Conservation (phyloP, 139 green algal species). For the Chlorella vulgaris region DNA sequence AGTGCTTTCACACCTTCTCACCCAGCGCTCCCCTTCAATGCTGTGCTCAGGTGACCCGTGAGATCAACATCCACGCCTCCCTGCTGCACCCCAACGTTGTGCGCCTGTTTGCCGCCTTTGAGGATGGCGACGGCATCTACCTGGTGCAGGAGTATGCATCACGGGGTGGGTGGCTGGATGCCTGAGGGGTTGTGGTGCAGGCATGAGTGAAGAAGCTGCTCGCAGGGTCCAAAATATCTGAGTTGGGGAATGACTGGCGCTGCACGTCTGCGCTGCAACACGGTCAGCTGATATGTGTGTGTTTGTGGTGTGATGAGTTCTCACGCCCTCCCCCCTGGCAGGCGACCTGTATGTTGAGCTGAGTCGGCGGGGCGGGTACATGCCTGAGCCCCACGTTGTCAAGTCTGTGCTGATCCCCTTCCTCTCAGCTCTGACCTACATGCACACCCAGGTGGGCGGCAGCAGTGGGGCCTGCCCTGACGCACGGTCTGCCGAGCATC, state of each 20-base stretch:
- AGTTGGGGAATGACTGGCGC: too few species aligned
- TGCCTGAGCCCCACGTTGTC: slow-evolving; percentile 65
- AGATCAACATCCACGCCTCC: slow-evolving; percentile 77
- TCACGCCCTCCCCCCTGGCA: background rate
- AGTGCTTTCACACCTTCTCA: background rate
- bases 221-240: too few species aligned
- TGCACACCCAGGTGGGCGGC: slow-evolving; percentile 51
- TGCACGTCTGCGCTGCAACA: too few species aligned
- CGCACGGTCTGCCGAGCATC: background rate
- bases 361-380: slow-evolving; percentile 61
- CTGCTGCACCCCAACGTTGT: slow-evolving; percentile 79
- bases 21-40: background rate
- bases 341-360: slow-evolving; percentile 65
- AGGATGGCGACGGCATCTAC: slow-evolving; percentile 82
- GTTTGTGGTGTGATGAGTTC: too few species aligned
- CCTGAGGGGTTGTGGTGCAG: background rate
- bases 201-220: too few species aligned
- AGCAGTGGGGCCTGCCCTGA: background rate
- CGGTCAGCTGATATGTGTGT: too few species aligned
- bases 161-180: too few species aligned
- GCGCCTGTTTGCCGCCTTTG: slow-evolving; percentile 79
- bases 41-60: slow-evolving; percentile 66
- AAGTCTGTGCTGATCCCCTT: slow-evolving; percentile 65
- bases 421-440: slow-evolving; percentile 66
- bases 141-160: slow-evolving; percentile 82